These are phyloP conservation scores for Heliocybe sulcata DNA, from an alignment of 1,284 basidiomycete genomes.

Conservation along the genomic window DNA sequence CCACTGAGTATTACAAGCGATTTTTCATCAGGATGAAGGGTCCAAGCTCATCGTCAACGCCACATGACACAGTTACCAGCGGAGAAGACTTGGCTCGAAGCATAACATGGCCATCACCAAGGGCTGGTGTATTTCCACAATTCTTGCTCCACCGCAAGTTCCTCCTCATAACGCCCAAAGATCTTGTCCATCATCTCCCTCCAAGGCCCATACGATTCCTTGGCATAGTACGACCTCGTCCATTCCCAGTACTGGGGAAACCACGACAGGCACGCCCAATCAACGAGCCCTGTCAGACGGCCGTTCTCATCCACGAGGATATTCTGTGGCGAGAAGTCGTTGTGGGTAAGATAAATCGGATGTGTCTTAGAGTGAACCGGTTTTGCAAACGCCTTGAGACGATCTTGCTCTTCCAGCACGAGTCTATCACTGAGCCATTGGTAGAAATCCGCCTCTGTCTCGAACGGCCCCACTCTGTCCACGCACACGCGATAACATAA, in stretches of 20 bases:
- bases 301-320: constrained; percentile 6
- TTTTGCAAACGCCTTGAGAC: constrained; percentile 1
- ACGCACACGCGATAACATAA: background rate
- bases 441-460: background rate
- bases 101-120: background rate
- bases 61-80: too few species aligned
- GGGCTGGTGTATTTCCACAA: background rate
- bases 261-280: constrained; percentile 6
- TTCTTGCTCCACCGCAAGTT: background rate
- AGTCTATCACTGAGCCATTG: background rate
- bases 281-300: constrained; percentile 5
- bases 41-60: too few species aligned
- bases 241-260: constrained; percentile 1
- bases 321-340: constrained; percentile 6
- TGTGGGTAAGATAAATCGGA: constrained; percentile 2
- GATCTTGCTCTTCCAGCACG: background rate
- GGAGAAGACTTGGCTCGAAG: too few species aligned
- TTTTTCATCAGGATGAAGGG: too few species aligned
- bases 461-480: background rate
- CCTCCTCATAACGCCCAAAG: background rate
- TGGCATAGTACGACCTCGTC: background rate
- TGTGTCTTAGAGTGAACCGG: background rate
- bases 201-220: background rate
- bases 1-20: background rate
- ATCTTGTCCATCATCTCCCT: background rate